A percentile compares a stretch with the other conserved stretches of the same genome.
phyloP scores from a whole-genome alignment of 192 early-diverging fungal species.

The Entomortierella beljakovae region DNA sequence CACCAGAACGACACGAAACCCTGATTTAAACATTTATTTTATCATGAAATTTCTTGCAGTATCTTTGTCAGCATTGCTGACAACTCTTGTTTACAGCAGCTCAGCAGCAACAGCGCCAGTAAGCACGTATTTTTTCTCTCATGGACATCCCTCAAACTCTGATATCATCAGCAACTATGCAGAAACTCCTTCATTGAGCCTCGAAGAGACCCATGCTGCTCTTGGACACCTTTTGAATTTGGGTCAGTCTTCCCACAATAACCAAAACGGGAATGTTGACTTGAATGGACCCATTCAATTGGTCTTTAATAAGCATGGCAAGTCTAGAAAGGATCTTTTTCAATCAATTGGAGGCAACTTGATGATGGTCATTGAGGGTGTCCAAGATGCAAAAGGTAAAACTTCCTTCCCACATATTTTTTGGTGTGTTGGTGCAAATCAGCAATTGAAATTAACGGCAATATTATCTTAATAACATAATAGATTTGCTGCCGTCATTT shows the following conservation, averaged over 20 bases:
- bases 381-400: slow-evolving; percentile 27
- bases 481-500: slow-evolving; percentile 42
- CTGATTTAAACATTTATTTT: not conserved
- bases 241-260: slow-evolving; percentile 3
- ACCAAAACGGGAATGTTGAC: slow-evolving; percentile 9
- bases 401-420: not conserved
- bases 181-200: slow-evolving; percentile 17
- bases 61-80: slow-evolving; percentile 34
- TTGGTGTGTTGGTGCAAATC: not conserved
- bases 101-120: slow-evolving; percentile 25
- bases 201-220: slow-evolving; percentile 46
- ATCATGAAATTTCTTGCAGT: slow-evolving; percentile 35
- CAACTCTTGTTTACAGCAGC: slow-evolving; percentile 26
- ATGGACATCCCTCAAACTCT: slow-evolving; percentile 28
- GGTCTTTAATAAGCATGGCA: slow-evolving; percentile 42
- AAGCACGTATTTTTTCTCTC: slow-evolving; percentile 41
- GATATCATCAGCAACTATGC: not conserved
- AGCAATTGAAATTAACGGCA: not conserved
- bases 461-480: not conserved
- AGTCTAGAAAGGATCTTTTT: slow-evolving; percentile 43
- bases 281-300: slow-evolving; percentile 42
- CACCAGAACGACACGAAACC: not conserved
- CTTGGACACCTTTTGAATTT: slow-evolving; percentile 45
- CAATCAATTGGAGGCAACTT: slow-evolving; percentile 35
- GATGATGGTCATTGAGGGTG: slow-evolving; percentile 51